Conservation (phyloP, 768 basidiomycete species). For the Roridomyces roridus region DNA sequence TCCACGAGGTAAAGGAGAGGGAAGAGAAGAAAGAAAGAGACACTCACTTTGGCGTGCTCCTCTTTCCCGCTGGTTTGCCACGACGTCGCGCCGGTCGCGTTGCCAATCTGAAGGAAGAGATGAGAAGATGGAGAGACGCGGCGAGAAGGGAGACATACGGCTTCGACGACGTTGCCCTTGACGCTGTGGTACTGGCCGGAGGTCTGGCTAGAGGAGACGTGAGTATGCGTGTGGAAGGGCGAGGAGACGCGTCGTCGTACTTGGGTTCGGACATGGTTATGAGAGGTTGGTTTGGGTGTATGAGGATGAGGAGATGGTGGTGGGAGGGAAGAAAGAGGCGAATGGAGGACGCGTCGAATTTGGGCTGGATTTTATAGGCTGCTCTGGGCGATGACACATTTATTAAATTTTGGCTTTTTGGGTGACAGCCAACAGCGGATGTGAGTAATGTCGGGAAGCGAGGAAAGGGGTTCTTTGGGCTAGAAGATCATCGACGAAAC, state of each 20-base stretch:
- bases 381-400: too few relatives aligned
- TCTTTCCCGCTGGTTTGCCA: slow-evolving; percentile 41
- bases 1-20: background rate
- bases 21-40: background rate
- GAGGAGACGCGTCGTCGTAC: background rate
- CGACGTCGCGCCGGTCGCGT: slow-evolving; percentile 38
- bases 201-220: background rate
- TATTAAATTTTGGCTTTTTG: too few relatives aligned
- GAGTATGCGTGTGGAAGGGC: background rate
- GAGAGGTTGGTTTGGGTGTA: too few relatives aligned
- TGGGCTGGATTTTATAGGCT: too few relatives aligned
- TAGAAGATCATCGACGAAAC: too few relatives aligned
- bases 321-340: background rate
- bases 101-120: slow-evolving; percentile 33
- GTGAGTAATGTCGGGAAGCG: too few relatives aligned
- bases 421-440: too few relatives aligned
- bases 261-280: slow-evolving; percentile 1
- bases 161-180: slow-evolving; percentile 10
- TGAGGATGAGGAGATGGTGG: background rate
- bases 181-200: slow-evolving; percentile 6
- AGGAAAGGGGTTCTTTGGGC: too few relatives aligned
- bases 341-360: too few relatives aligned
- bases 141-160: background rate
- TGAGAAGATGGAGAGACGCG: background rate
- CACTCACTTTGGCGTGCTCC: slow-evolving; percentile 39